Percentiles rank a stretch among this genome's conserved stretches.
Conservation (phyloP, 768 basidiomycete species). For the Xerocomus spinulosus region DNA sequence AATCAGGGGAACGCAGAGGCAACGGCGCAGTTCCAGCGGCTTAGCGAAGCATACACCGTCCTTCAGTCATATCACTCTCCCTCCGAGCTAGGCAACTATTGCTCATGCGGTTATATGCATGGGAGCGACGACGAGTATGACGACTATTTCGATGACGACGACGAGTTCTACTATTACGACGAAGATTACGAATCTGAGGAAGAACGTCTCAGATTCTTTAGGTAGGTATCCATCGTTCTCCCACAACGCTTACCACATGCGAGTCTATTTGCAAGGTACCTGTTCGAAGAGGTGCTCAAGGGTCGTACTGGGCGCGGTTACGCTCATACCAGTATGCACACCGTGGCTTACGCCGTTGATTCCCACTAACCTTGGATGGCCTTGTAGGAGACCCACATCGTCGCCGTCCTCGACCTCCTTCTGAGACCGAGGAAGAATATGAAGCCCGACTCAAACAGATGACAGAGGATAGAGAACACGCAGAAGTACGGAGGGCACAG, state of each 20-base stretch:
- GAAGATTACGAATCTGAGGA: constrained; percentile 33
- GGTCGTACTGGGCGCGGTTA: constrained; percentile 32
- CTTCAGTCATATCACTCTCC: constrained; percentile 50
- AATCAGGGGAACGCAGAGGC: constrained; percentile 62
- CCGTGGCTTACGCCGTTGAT: constrained; percentile 9
- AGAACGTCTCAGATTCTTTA: constrained; percentile 40
- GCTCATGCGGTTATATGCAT: constrained; percentile 18
- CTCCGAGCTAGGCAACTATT: constrained; percentile 20
- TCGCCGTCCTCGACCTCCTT: constrained; percentile 10
- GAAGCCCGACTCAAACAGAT: constrained; percentile 44
- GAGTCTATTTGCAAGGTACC: constrained; percentile 32
- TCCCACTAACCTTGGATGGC: constrained; percentile 7
- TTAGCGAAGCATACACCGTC: constrained; percentile 64
- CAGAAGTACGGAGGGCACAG: constrained; percentile 42
- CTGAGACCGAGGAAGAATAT: constrained; percentile 52
- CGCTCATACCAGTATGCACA: constrained; percentile 26
- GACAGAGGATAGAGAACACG: constrained; percentile 52
- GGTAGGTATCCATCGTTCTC: constrained; percentile 28
- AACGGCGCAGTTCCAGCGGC: constrained; percentile 62
- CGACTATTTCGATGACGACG: constrained; percentile 25
- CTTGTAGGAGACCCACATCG: constrained; percentile 19
- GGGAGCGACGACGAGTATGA: constrained; percentile 40
- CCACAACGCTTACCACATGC: constrained; percentile 4
- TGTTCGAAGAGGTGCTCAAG: constrained; percentile 45
- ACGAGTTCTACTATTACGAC: constrained; percentile 27